Percentiles rank a stretch among this genome's conserved stretches.
Evolutionary conservation across 169 alveolate genomes (phyloP).

Genomic region (Plasmodium falciparum): DNA sequence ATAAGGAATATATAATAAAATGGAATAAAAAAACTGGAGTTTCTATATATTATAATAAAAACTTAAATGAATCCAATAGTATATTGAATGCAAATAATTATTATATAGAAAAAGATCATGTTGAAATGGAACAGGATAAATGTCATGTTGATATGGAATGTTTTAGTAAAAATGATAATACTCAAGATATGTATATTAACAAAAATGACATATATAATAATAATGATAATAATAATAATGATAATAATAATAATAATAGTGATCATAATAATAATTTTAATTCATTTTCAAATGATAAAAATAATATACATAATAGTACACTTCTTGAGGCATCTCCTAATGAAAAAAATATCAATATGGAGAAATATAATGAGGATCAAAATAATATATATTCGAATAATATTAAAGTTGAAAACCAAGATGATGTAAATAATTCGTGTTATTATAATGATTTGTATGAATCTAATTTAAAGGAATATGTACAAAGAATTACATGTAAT

Average conservation of each 20-base stretch:
- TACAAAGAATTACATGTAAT: too few relatives aligned
- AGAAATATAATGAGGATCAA: conserved; percentile 6
- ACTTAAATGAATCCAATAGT: background rate
- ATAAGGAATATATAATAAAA: too few relatives aligned
- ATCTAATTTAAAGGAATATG: too few relatives aligned
- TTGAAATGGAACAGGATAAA: conserved; percentile 5
- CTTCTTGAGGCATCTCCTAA: background rate
- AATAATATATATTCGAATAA: conserved; percentile 31
- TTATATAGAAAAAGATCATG: conserved; percentile 5
- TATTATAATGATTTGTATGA: background rate
- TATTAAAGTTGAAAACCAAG: conserved; percentile 18
- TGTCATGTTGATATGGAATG: too few relatives aligned
- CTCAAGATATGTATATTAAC: background rate
- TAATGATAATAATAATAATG: background rate
- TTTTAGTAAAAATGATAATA: background rate
- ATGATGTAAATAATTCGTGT: conserved; percentile 28
- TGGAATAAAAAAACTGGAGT: background rate
- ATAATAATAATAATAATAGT: background rate
- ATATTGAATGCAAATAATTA: background rate
- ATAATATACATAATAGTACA: background rate
- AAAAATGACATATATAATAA: background rate
- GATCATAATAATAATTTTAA: background rate
- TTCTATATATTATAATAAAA: background rate
- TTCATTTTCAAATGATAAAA: background rate
- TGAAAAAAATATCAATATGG: background rate